Evolutionary conservation across 257 asterid genomes (phyloP), one percentile per base, ranked within the genome.

Genomic region (Rhazya stricta): DNA sequence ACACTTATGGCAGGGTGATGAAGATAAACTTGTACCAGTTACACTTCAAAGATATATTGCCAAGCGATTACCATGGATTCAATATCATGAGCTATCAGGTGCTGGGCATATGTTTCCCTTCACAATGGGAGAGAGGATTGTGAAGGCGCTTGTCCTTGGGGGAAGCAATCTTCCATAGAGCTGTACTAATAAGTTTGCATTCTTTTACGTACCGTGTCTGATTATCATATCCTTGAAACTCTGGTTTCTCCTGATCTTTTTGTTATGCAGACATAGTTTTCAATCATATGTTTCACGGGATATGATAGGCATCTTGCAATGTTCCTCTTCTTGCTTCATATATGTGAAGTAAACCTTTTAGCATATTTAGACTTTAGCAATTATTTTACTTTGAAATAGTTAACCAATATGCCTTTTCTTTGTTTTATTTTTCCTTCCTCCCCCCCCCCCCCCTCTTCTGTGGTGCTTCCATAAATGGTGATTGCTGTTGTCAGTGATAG

Each of bases 1-100:
- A 51, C 97, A 94, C 81, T 76, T 94, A 62, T 94, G 96, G 97
- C 94, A 88, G 39, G 98, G 98, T 29, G 97, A 91, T 9, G 93
- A 89, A 0, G 98, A 94, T 73, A 10, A 10, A 71, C 77, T 91
- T 16, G 96, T 86, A 57, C 96, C 96, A 0, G 94, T 79, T 61
- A 63, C 83, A 53, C 78, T 85, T 53, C 98, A 94, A 83, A 87
- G 95, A 16, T 87, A 86, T 84, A 81, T 91, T 60, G 89, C 86
- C 45, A 63, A 78, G 12, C 72, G 76, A 79, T 90, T 91, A 36
- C 98, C 97, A 0, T 94, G 98, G 97, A 83, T 91, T 67, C 84
- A 83, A 34, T 94, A 91, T 81, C 98, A 94, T 51, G 97, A 94
- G 81, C 16, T 91, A 61, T 21, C 94, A 27, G 94, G 91, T 69